phyloP scores from a whole-genome alignment of 1,139 yeast species.

The Arxiozyma heterogenica region DNA sequence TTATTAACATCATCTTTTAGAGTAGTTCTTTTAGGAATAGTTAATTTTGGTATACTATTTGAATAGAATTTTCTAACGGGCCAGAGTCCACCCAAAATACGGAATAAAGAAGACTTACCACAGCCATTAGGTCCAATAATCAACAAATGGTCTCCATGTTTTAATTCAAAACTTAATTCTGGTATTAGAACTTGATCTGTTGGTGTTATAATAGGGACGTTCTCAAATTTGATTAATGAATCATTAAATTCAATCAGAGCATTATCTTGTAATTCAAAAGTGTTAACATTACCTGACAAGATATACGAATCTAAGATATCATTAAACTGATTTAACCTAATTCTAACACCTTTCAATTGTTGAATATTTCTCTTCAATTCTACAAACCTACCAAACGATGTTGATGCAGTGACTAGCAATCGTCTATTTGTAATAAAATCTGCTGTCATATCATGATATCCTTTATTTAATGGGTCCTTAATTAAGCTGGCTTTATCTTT shows the following conservation, averaged over 20 bases:
- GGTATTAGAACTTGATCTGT: conserved; percentile 67
- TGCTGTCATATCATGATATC: conserved; percentile 50
- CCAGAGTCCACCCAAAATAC: conserved; percentile 91
- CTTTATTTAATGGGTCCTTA: conserved; percentile 36
- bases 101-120: conserved; percentile 84
- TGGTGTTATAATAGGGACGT: conserved; percentile 77
- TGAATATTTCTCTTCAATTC: conserved; percentile 78
- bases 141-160: conserved; percentile 74
- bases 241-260: conserved; percentile 40
- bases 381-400: conserved; percentile 79
- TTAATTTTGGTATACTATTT: conserved; percentile 40
- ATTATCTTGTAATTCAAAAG: conserved; percentile 7
- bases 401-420: conserved; percentile 73
- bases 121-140: conserved; percentile 96
- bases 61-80: conserved; percentile 62
- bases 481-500: conserved; percentile 37
- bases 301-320: conserved; percentile 40
- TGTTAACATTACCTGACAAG: not conserved
- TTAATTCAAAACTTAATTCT: conserved; percentile 58
- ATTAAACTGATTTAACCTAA: conserved; percentile 65
- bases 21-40: conserved; percentile 24
- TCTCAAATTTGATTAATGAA: conserved; percentile 57
- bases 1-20: not conserved
- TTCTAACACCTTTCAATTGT: conserved; percentile 76
- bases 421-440: conserved; percentile 88